Evolutionary conservation across 1,284 basidiomycete species (phyloP).

Genomic region (Melampsora americana): DNA sequence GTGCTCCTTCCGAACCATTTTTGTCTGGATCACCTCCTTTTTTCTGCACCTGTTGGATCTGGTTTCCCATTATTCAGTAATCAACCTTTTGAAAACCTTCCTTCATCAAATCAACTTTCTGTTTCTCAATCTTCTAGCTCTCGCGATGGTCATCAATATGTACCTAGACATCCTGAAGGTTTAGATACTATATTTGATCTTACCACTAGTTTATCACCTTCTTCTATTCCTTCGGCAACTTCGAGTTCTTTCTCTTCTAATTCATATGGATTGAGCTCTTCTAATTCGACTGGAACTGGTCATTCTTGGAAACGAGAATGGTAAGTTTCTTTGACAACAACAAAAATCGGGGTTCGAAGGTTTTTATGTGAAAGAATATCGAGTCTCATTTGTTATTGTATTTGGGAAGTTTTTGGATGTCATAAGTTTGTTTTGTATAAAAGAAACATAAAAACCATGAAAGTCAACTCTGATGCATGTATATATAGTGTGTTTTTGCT

Average conservation of each 20-base stretch:
- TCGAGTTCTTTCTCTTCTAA: slow-evolving; percentile 1
- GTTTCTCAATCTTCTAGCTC: slow-evolving; percentile 2
- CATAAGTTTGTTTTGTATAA: too few species aligned
- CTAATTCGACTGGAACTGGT: not conserved
- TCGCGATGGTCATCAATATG: not conserved
- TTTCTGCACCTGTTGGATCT: not conserved
- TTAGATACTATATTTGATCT: not conserved
- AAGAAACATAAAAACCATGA: too few species aligned
- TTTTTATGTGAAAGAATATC: too few species aligned
- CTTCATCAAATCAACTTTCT: not conserved
- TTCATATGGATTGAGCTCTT: not conserved
- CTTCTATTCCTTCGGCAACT: not conserved
- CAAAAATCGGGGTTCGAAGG: too few species aligned
- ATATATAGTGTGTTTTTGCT: too few species aligned
- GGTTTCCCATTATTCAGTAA: not conserved
- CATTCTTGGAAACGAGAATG: slow-evolving; percentile 1
- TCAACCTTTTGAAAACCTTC: not conserved
- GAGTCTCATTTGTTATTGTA: too few species aligned
- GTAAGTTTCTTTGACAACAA: not conserved
- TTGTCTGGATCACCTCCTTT: not conserved
- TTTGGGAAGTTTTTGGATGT: too few species aligned
- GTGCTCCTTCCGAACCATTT: not conserved
- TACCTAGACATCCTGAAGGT: not conserved
- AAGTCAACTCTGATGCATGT: too few species aligned
- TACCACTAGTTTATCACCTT: not conserved